Base-by-base conservation (phyloP, 2,329 filamentous ascomycete genomes). In the Purpureocillium lavendulum region DNA sequence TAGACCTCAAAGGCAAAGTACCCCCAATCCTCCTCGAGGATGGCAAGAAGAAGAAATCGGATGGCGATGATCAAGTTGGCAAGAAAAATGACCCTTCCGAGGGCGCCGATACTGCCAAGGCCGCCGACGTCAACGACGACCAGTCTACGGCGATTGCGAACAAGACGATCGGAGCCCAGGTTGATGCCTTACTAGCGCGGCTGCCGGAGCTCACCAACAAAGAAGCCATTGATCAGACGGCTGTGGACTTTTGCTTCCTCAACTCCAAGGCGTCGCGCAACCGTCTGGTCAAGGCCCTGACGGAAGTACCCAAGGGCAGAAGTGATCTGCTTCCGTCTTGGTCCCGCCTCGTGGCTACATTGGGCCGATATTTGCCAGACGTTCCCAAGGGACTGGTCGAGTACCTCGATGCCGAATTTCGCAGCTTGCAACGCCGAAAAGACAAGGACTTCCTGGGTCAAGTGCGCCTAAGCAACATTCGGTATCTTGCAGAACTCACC, bases 221-320 rank as follows among this genome's bases (percentile, higher is more conserved):
- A 56, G 94, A 98, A 37, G 71, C 80, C 37, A 87, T 96, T 40
- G 92, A 98, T 55, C 83, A 96, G 58, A 81, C 86, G 35, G 92
- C 94, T 7, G 84, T 96, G 45, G 90, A 97, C 55, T 98, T 98
- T 57, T 97, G 92, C 64, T 98, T 96, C 55, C 71, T 98, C 43
- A 98, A 98, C 59, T 98, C 92, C 1, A 98, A 98, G 57, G 92
- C 92, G 9, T 98, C 94, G 1, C 81, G 94, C 26, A 98, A 98
- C 59, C 79, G 92, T 36, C 74, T 98, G 3, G 75, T 97, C 57
- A 97, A 96, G 61, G 86, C 88, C 24, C 69, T 98, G 34, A 90
- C 94, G 35, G 92, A 98, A 49, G 83, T 97, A 12, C 92, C 92
- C 4, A 97, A 95, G 60, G 90, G 90, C 15, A 84, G 92, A 30